Base-by-base conservation (phyloP, 352 stramenopile species). In the Pythium chondricola region DNA sequence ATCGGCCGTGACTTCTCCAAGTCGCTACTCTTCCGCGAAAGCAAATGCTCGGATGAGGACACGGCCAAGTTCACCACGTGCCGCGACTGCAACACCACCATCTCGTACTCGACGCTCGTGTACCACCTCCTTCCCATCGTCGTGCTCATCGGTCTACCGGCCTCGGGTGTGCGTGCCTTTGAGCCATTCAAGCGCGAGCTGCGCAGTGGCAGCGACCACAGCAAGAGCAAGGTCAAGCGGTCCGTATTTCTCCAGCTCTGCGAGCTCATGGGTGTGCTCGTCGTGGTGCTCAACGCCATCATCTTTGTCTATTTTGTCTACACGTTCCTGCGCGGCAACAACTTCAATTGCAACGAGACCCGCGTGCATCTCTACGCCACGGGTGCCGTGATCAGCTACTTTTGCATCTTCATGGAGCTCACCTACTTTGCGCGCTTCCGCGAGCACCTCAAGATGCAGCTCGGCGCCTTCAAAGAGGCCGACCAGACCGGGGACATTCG, bases 401-500 rank as follows among this genome's bases (percentile, higher is more conserved):
- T 84, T 21, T 56, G 53, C 27, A 71, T 74, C n/a, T 80, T 88
- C 20, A 46, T 85, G 17, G 71, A 85, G 50, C 61, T 93, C 37
- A 82, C 69, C 33, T 84, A 83, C 53, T 93, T 91, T 56, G 73
- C 79, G 18, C 82, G 79, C 10, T 93, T 93, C 61, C 74, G 82
- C 27, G 82, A 93, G 56, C 82, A 93, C 44, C 52, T 93, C 44
- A 88, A 85, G 56, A 89, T 90, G 82, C 79, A 89, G 51, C 63
- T 93, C 10, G 82, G 82, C 8, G 82, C 81, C 2, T 90, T 89
- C 58, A 83, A 88, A 43, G 81, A 93, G 49, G 75, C 67, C 22
- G 78, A 88, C 43, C 81, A 93, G 44, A 93, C 78, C 1, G 81
- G 81, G n/a, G 74, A 83, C 33, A 71, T 92, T 25, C 80, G 80